These are phyloP conservation scores for Quercus mongolica DNA, from an alignment of 306 rosid genomes.

Conservation along the genomic window DNA sequence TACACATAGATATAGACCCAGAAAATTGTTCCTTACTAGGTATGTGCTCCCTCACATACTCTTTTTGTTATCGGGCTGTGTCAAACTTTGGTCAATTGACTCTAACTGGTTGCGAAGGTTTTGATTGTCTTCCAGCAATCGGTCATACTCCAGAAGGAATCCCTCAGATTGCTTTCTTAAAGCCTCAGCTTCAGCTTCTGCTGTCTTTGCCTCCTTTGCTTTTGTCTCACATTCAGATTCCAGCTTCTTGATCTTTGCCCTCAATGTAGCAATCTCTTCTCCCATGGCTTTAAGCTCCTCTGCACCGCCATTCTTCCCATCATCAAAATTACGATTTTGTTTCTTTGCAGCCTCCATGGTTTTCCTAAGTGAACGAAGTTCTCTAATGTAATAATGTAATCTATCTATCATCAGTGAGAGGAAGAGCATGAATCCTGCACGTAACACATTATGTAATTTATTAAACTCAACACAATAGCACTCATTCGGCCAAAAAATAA, in stretches of 20 bases:
- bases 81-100: slow-evolving; percentile 48
- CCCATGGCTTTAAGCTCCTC: slow-evolving; percentile 58
- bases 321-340: slow-evolving; percentile 70
- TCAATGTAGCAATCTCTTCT: slow-evolving; percentile 53
- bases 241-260: slow-evolving; percentile 45
- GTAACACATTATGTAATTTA: background rate
- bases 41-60: slow-evolving; percentile 29
- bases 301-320: slow-evolving; percentile 43
- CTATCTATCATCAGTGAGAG: slow-evolving; percentile 87
- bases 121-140: slow-evolving; percentile 79
- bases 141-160: slow-evolving; percentile 83
- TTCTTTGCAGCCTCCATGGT: slow-evolving; percentile 89
- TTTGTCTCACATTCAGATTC: slow-evolving; percentile 61
- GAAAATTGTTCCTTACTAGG: slow-evolving; percentile 5
- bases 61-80: slow-evolving; percentile 45
- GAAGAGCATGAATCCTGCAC: slow-evolving; percentile 79
- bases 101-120: slow-evolving; percentile 69
- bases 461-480: slow-evolving; percentile 4
- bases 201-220: slow-evolving; percentile 43
- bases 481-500: background rate
- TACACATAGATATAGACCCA: slow-evolving; percentile 14
- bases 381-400: slow-evolving; percentile 86
- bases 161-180: slow-evolving; percentile 84
- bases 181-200: slow-evolving; percentile 70
- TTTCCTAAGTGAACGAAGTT: slow-evolving; percentile 81